Evolutionary conservation across 208 protist genomes (phyloP), one percentile per base, ranked within the genome.

Genomic region (Leishmania major): DNA sequence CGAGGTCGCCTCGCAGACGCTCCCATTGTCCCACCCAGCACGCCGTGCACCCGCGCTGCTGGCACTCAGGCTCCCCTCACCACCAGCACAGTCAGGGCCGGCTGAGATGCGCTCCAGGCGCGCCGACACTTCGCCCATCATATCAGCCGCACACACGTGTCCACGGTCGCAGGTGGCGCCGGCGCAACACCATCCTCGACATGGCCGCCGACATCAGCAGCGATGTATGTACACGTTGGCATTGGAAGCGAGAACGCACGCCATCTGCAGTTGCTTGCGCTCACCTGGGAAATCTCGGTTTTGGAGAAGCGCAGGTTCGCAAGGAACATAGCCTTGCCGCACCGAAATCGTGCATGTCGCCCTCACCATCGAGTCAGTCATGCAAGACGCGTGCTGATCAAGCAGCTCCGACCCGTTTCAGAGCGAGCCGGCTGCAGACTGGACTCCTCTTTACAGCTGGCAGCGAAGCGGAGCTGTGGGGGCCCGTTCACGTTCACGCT

Each of bases 261-360:
- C 92, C 93, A 97, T 97, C 55, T 89, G 90, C 28, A 96, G 90
- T 35, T 95, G 94, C 40, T 95, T 90, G 31, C 80, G 84, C 67
- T 96, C 85, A 47, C 97, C 92, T 67, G 93, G 91, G 31, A 98
- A 98, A 98, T 95, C 85, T 99, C 4, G 85, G 99, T 99, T 43
- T 91, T 45, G 92, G 99, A 99, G 94, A 99, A 99, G 79, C 99
- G 97, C 19, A 99, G 84, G 89, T 99, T 99, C 92, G 99, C 99
- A 11, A 99, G 93, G 5, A 99, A 90, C 88, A 99, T 96, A 35
- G 99, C 91, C 11, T 95, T 93, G 37, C 99, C 98, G 72, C 77
- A 88, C 15, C 88, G 84, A 40, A 95, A 83, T 49, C 82, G 82
- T 43, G 80, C 60, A 96, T 88, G 62, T 95, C 88, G 19, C 87